Base-by-base conservation (phyloP, 2,329 filamentous ascomycete species). In the Domatiomyces globalis region DNA sequence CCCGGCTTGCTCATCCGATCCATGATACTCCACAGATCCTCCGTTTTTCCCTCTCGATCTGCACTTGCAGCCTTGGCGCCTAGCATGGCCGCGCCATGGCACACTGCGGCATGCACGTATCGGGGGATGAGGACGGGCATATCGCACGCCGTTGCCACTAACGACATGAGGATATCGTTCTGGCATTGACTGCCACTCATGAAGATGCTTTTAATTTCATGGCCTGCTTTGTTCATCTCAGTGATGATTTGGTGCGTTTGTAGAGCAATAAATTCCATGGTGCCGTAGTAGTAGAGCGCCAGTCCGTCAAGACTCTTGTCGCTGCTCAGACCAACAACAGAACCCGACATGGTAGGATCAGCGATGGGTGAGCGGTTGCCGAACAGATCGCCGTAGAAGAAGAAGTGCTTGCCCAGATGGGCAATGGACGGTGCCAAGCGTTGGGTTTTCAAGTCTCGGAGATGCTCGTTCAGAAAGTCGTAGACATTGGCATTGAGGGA, bases 181-280 rank as follows among this genome's bases (percentile, higher is more conserved):
- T 95, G 89, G 73, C 92, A 98, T 68, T 96, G 92, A 9, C 87
- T 94, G 55, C 92, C 92, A 4, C 87, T 95, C 92, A 98, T 96
- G 79, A 96, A 98, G 69, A 98, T 95, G 57, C 84, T 90, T 48
- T 77, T 81, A 67, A 98, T 89, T 60, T 78, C 74, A 71, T 98
- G 92, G 8, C 92, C 92, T 1, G 87, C 75, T 46, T 78, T 73
- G 74, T 96, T 98, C 89, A 98, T 95, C 36, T 84, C 79, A 63
- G 94, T 84, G 57, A 98, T 78, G 62, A 98, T 98, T 68, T 98
- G 92, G 53, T 86, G 83, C 0, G 92, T 98, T 69, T 98, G 92
- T 67, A 96, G 79, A 27, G 92, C 89, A 62, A 98, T 96, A 69
- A 96, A 96, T 71, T 98, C 92, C 80, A 98, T 87, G 2, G 90